phyloP scores from a whole-genome alignment of 2,329 filamentous ascomycete genomes.

The Pseudogymnoascus sp. region DNA sequence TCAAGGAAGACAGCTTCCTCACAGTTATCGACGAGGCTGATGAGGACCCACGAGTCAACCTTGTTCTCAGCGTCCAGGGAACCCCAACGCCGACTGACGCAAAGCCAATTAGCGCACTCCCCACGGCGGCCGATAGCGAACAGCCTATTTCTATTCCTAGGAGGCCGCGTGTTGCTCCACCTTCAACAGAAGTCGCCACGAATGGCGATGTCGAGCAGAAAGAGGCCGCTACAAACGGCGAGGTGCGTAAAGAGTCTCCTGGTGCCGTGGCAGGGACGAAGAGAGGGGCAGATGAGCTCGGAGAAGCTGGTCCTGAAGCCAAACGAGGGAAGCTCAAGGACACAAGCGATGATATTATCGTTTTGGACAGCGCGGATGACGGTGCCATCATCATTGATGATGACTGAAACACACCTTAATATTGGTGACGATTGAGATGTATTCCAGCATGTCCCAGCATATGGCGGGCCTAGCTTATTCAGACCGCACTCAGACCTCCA shows the following conservation, averaged over 20 bases:
- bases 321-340: constrained; percentile 29
- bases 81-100: constrained; percentile 32
- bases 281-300: constrained; percentile 22
- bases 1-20: constrained; percentile 66
- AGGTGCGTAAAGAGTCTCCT: not conserved
- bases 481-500: constrained; percentile 67
- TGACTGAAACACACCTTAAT: constrained; percentile 34
- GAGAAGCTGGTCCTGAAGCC: constrained; percentile 13
- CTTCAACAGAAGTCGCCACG: not conserved
- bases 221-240: not conserved
- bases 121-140: constrained; percentile 26
- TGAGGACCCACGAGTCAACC: constrained; percentile 65
- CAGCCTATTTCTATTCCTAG: not conserved
- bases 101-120: constrained; percentile 42
- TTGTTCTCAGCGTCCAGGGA: constrained; percentile 62
- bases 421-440: not conserved
- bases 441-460: not conserved
- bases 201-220: constrained; percentile 2
- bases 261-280: constrained; percentile 21
- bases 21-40: constrained; percentile 79
- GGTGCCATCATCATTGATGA: constrained; percentile 63
- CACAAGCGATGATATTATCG: constrained; percentile 30
- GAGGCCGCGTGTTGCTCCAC: not conserved
- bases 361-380: constrained; percentile 32
- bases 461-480: constrained; percentile 19